phyloP scores from a whole-genome alignment of 2,329 filamentous ascomycete species.

The Botrytis paeoniae region DNA sequence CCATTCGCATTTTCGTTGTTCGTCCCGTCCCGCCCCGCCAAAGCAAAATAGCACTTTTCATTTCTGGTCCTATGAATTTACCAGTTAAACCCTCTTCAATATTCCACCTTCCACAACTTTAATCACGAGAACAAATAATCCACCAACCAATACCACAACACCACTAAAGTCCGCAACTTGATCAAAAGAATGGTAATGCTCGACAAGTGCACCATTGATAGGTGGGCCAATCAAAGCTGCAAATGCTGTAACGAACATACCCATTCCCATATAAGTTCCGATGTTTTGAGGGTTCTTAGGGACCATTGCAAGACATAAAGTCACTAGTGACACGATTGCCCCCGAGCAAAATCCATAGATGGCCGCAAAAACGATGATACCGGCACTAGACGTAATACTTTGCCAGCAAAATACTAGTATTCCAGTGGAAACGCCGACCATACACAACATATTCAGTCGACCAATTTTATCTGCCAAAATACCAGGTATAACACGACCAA shows the following conservation, averaged over 20 bases:
- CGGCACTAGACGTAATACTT: slow-evolving; percentile 10
- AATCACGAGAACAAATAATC: slow-evolving; percentile 17
- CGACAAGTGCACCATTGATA: slow-evolving; percentile 62
- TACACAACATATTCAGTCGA: slow-evolving; percentile 37
- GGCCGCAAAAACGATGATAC: slow-evolving; percentile 18
- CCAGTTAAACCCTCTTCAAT: background rate
- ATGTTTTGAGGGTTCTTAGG: slow-evolving; percentile 64
- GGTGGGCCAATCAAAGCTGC: slow-evolving; percentile 65
- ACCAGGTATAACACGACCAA: slow-evolving; percentile 18
- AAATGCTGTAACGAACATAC: slow-evolving; percentile 60
- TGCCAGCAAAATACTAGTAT: slow-evolving; percentile 20
- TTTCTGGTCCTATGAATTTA: background rate
- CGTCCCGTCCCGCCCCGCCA: background rate
- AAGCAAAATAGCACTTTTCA: background rate
- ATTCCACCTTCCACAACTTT: slow-evolving; percentile 17
- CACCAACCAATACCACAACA: slow-evolving; percentile 28
- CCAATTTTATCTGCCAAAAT: slow-evolving; percentile 18
- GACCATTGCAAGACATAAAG: slow-evolving; percentile 36
- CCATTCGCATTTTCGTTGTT: background rate
- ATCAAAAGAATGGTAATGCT: slow-evolving; percentile 45
- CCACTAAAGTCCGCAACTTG: slow-evolving; percentile 32
- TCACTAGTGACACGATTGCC: slow-evolving; percentile 36
- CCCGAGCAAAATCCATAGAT: slow-evolving; percentile 29
- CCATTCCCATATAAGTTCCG: slow-evolving; percentile 64
- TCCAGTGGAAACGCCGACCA: slow-evolving; percentile 2